Evolutionary conservation across 2,329 filamentous ascomycete genomes (phyloP).

Genomic region (Diaporthe longicolla): DNA sequence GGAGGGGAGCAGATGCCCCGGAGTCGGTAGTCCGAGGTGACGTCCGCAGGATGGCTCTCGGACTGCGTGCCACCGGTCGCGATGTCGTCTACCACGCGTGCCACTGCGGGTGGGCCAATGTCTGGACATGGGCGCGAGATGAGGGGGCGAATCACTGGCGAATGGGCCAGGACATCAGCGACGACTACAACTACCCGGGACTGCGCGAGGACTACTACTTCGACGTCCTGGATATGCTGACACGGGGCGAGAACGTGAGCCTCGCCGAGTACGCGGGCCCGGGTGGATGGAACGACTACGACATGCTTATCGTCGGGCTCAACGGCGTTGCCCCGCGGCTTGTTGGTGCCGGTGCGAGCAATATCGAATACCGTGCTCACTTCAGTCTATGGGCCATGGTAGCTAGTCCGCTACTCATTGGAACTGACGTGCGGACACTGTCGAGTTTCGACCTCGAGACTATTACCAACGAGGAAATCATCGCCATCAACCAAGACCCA

Average conservation of each 20-base stretch:
- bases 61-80: slow-evolving; percentile 30
- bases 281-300: slow-evolving; percentile 40
- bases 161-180: slow-evolving; percentile 35
- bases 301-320: slow-evolving; percentile 39
- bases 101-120: slow-evolving; percentile 36
- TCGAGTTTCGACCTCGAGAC: slow-evolving; percentile 34
- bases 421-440: slow-evolving; percentile 18
- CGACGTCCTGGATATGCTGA: slow-evolving; percentile 55
- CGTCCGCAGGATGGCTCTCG: slow-evolving; percentile 35
- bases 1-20: slow-evolving; percentile 14
- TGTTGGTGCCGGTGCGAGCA: slow-evolving; percentile 35
- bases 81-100: slow-evolving; percentile 35
- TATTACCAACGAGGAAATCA: slow-evolving; percentile 37
- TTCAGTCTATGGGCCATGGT: slow-evolving; percentile 39
- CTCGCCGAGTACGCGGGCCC: slow-evolving; percentile 27
- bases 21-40: slow-evolving; percentile 16
- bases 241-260: slow-evolving; percentile 30
- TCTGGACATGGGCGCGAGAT: slow-evolving; percentile 37
- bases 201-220: slow-evolving; percentile 51
- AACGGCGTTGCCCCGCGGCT: slow-evolving; percentile 26
- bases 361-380: slow-evolving; percentile 36
- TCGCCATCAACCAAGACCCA: slow-evolving; percentile 37
- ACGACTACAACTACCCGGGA: slow-evolving; percentile 38
- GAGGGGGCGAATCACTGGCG: slow-evolving; percentile 39
- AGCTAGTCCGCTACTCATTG: slow-evolving; percentile 33